phyloP scores from a whole-genome alignment of 495 filamentous ascomycete genomes.

The Podospora comata region DNA sequence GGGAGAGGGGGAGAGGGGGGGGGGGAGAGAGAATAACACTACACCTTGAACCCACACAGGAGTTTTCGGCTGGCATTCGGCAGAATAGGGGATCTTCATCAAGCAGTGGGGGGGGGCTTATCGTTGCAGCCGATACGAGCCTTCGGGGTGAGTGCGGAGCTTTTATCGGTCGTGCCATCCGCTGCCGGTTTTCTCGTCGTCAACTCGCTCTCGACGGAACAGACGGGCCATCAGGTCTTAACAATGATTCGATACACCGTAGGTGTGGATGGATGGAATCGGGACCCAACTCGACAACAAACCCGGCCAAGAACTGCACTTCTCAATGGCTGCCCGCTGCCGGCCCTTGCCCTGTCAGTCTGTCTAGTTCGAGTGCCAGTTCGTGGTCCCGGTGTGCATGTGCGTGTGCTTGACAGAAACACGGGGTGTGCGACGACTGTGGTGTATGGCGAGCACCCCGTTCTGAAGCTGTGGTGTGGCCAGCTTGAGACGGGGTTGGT shows the following conservation, averaged over 20 bases:
- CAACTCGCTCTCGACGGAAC: neutral
- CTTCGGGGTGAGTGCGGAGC: neutral
- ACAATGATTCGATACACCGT: neutral
- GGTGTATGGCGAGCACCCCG: neutral
- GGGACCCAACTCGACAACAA: neutral
- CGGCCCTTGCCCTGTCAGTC: neutral
- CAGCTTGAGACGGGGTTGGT: neutral
- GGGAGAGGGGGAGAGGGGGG: neutral
- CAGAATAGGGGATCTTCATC: constrained; percentile 4
- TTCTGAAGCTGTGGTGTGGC: neutral
- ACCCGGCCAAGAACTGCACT: neutral
- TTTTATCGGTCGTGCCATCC: neutral
- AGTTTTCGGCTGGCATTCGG: constrained; percentile 4
- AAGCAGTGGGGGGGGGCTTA: constrained; percentile 6
- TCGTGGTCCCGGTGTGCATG: neutral
- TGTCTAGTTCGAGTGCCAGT: neutral
- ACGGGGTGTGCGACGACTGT: neutral
- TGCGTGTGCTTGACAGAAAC: neutral
- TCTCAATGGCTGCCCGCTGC: neutral
- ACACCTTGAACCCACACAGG: constrained; percentile 10
- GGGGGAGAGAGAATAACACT: neutral
- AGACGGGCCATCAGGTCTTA: neutral
- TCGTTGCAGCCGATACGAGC: constrained; percentile 9
- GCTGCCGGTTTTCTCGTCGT: neutral
- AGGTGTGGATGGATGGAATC: neutral